Conservation (phyloP, 768 basidiomycete genomes). For the Heimioporus sp. region DNA sequence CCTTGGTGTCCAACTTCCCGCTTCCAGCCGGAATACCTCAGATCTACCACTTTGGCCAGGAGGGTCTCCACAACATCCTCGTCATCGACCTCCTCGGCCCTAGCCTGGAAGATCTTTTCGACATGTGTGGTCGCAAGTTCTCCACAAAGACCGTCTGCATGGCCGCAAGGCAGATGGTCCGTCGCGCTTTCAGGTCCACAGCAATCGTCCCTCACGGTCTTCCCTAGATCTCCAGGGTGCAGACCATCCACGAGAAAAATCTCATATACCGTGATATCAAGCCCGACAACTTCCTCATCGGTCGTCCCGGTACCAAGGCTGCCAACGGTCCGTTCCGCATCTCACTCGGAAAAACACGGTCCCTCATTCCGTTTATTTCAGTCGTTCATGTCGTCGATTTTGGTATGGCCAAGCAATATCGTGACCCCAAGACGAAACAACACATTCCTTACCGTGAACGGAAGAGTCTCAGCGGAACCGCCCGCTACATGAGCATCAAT, state of each 20-base stretch:
- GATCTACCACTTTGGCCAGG: conserved; percentile 99
- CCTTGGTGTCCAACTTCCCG: conserved; percentile 9
- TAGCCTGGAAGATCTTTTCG: conserved; percentile 95
- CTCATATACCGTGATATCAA: conserved; percentile 99
- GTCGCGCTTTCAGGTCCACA: conserved; percentile 14
- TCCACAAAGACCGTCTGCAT: conserved; percentile 98
- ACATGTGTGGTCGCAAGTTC: conserved; percentile 99
- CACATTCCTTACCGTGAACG: conserved; percentile 99
- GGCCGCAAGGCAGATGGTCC: conserved; percentile 96
- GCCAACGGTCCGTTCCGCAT: conserved; percentile 58
- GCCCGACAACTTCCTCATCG: conserved; percentile 98
- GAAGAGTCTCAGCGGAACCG: conserved; percentile 95
- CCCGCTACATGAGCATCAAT: conserved; percentile 99
- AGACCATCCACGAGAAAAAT: conserved; percentile 99
- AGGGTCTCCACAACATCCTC: conserved; percentile 96
- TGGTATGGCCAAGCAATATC: conserved; percentile 99
- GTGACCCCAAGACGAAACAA: conserved; percentile 98
- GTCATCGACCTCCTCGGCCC: conserved; percentile 98
- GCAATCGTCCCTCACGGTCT: conserved; percentile 1
- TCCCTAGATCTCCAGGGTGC: conserved; percentile 83
- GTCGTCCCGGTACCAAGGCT: conserved; percentile 87
- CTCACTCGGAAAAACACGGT: neutral
- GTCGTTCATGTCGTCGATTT: conserved; percentile 96
- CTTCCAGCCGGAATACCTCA: conserved; percentile 90
- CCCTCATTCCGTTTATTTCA: conserved; percentile 26